Base-by-base conservation (phyloP, 2,329 filamentous ascomycete species). In the Apiospora phragmitis region DNA sequence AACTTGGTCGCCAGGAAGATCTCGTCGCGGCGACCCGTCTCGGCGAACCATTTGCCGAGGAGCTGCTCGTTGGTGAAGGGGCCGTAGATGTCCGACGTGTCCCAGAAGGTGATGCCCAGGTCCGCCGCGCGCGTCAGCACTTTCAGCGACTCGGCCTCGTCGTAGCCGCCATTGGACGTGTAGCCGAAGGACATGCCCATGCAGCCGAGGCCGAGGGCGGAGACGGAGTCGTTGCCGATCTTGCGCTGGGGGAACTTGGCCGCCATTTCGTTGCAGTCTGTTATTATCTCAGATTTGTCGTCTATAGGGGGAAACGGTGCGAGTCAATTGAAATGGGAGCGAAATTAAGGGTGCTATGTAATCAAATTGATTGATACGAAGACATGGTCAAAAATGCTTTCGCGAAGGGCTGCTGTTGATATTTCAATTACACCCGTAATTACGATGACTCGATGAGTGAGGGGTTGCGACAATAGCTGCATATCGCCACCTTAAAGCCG, bases 1-100 rank as follows among this genome's bases (percentile, higher is more conserved):
- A 89, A 89, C 76, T 89, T 88, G 74, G 86, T 84, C 0, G 86
- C 85, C 21, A 87, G 79, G 77, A 86, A 86, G 75, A 86, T 83
- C 72, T 85, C 79, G 72, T 84, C 78, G 26, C 85, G 81, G 70
- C 83, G 84, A 68, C 82, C 83, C 0, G 85, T 84, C 26, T 75
- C 72, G n/a, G 75, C 73, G 73, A 83, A 81, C 81, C 82, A 83
- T 69, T 74, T 80, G 71, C 83, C 84, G 6, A 87, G 73, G 16
- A 86, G 75, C 42, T 82, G 80, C 73, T 87, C 85, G 67, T 77
- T 82, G 73, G 84, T 84, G 68, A 77, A 78, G 1, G 76, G 76
- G 8, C 75, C 76, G 70, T 83, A 83, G 32, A 80, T 72, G 65
- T 81, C 78, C 9, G 78, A 75, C 1, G 78, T 78, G 69, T 80